These are phyloP conservation scores for Eremomyces bilateralis DNA, from an alignment of 495 filamentous ascomycete species.

Conservation along the genomic window DNA sequence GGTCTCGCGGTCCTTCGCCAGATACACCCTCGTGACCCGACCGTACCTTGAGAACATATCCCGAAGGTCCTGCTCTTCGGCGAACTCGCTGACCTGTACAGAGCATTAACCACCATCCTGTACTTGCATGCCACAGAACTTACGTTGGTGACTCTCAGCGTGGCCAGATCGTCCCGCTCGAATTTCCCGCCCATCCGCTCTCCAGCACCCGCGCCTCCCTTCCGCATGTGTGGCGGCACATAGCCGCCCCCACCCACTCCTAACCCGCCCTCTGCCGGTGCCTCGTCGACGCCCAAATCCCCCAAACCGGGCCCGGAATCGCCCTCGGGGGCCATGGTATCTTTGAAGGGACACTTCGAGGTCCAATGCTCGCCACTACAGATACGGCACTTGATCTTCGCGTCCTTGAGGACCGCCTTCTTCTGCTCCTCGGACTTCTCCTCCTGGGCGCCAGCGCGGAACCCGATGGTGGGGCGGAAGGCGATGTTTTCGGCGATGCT, in stretches of 20 bases:
- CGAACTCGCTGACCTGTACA: slow-evolving; percentile 74
- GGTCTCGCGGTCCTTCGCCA: slow-evolving; percentile 93
- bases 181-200: slow-evolving; percentile 88
- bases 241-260: slow-evolving; percentile 57
- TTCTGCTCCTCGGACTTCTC: slow-evolving; percentile 54
- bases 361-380: slow-evolving; percentile 98
- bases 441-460: slow-evolving; percentile 66
- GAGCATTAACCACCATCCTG: slow-evolving; percentile 7
- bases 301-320: slow-evolving; percentile 30
- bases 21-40: slow-evolving; percentile 86
- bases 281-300: slow-evolving; percentile 28
- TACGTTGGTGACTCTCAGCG: slow-evolving; percentile 91
- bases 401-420: slow-evolving; percentile 86
- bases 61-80: slow-evolving; percentile 81
- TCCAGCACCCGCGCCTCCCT: slow-evolving; percentile 42
- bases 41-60: slow-evolving; percentile 97
- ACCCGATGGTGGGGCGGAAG: slow-evolving; percentile 70
- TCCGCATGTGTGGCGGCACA: slow-evolving; percentile 78
- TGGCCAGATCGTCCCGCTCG: slow-evolving; percentile 89
- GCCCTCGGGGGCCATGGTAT: slow-evolving; percentile 57
- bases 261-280: slow-evolving; percentile 27
- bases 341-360: slow-evolving; percentile 76
- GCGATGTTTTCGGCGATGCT: slow-evolving; percentile 92
- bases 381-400: slow-evolving; percentile 99
- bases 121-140: no score